A percentile compares a stretch with the other conserved stretches of the same genome.
These are phyloP conservation scores for Aureobasidium sp. DNA, from an alignment of 2,329 filamentous ascomycete species.

Conservation along the genomic window DNA sequence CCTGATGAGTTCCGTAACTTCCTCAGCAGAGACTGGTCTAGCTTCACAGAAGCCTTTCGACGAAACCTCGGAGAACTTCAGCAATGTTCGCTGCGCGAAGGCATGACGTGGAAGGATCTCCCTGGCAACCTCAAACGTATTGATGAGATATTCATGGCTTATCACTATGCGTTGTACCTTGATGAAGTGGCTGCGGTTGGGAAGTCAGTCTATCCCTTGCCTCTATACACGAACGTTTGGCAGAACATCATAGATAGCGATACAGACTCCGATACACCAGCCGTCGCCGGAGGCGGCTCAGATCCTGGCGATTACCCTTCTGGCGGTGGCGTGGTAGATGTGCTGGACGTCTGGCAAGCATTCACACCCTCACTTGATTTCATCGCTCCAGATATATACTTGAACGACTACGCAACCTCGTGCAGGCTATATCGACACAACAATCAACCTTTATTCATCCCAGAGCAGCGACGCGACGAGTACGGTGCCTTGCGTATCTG, in stretches of 20 bases:
- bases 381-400: constrained; percentile 43
- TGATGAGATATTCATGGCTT: constrained; percentile 46
- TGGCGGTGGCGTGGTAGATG: constrained; percentile 38
- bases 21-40: constrained; percentile 17
- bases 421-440: constrained; percentile 41
- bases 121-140: constrained; percentile 34
- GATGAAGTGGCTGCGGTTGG: constrained; percentile 37
- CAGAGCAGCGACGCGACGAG: constrained; percentile 46
- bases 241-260: constrained; percentile 35
- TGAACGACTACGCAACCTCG: constrained; percentile 41
- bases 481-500: constrained; percentile 39
- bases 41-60: constrained; percentile 20
- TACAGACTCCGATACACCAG: constrained; percentile 29
- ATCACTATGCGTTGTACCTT: constrained; percentile 38
- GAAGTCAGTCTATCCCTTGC: constrained; percentile 36
- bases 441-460: constrained; percentile 44
- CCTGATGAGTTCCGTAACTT: constrained; percentile 32
- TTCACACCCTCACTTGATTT: constrained; percentile 41
- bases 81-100: constrained; percentile 16
- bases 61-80: constrained; percentile 17
- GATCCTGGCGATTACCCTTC: constrained; percentile 43
- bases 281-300: constrained; percentile 38
- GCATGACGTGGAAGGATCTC: constrained; percentile 33
- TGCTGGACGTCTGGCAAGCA: constrained; percentile 40
- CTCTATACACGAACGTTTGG: constrained; percentile 44